Conservation (phyloP, 306 rosid genomes). For the Dalbergia oliveri region DNA sequence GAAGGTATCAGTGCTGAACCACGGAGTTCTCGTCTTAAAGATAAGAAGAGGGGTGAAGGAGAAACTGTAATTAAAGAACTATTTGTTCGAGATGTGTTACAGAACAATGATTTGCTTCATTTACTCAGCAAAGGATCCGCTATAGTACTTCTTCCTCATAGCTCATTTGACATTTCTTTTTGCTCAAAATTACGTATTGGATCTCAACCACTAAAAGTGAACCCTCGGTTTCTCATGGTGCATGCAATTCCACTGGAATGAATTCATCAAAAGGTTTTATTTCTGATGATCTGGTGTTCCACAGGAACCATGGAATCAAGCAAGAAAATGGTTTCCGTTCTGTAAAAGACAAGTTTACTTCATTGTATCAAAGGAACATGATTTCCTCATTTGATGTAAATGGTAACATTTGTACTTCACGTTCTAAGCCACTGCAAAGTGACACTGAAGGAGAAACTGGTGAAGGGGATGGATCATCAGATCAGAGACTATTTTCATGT, state of each 20-base stretch:
- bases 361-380: conserved; percentile 58
- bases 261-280: conserved; percentile 64
- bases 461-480: conserved; percentile 73
- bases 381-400: conserved; percentile 57
- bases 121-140: conserved; percentile 77
- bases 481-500: conserved; percentile 92
- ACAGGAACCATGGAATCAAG: conserved; percentile 58
- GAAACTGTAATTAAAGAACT: conserved; percentile 87
- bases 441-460: conserved; percentile 53
- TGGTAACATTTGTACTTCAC: conserved; percentile 53
- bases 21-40: conserved; percentile 94
- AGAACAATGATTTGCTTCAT: conserved; percentile 85
- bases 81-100: conserved; percentile 77
- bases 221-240: conserved; percentile 58
- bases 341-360: conserved; percentile 63
- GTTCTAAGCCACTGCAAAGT: conserved; percentile 56
- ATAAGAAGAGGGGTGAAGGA: conserved; percentile 93
- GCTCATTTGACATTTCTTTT: conserved; percentile 77
- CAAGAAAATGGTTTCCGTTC: conserved; percentile 66
- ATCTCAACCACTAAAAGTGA: conserved; percentile 61
- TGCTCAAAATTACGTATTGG: conserved; percentile 88
- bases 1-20: conserved; percentile 67
- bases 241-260: conserved; percentile 62
- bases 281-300: conserved; percentile 73
- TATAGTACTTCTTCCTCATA: conserved; percentile 88